Base-by-base conservation (phyloP, 2,329 filamentous ascomycete species). In the Beauveria asiatica region DNA sequence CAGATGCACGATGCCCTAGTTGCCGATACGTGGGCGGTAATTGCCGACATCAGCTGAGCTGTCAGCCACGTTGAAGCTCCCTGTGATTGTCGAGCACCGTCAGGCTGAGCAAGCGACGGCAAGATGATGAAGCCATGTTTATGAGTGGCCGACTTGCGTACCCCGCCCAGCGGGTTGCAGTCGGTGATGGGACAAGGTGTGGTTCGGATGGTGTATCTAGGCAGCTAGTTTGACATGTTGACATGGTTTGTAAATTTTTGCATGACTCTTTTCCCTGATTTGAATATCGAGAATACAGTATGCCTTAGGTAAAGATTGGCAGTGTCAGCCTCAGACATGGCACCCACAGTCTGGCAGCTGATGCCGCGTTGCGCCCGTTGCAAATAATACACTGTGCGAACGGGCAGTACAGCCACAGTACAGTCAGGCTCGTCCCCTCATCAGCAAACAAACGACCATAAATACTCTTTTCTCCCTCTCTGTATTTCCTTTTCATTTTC, bases 41-140 rank as follows among this genome's bases (percentile, higher is more conserved):
- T 6, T 62, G 60, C 51, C 42, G 42, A 16, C 48, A 57, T 23
- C 48, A 60, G 59, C 51, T 62, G 51, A 63, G 48, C 19, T 63
- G 62, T n/a, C 56, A 62, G 59, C 8, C 11, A 17, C 45, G 27
- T 37, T 42, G 16, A 53, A 17, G 17, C 30, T 33, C 30, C 11
- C 30, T 2, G 11, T 13, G 13, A 46, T 46, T 46, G 5, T 1
- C 33, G 16, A 19, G 16, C 51, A 17, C 21, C 13, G 21, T 42
- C n/a, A 25, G 21, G 37, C 37, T 42, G 13, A 23, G 30, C 33
- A 41, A 39, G n/a, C 30, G 30, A 39, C 10, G 50, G 30, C 50
- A 23, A 52, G 33, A 33, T 53, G 13, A 41, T 23, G 33, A 1
- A 39, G 30, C 9, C 21, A 44, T 10, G 16, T 41, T 25, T 23